Percentiles rank a stretch among this genome's conserved stretches.
These are phyloP conservation scores for Aureobasidium uvarum DNA, from an alignment of 2,329 filamentous ascomycete genomes.

Conservation along the genomic window DNA sequence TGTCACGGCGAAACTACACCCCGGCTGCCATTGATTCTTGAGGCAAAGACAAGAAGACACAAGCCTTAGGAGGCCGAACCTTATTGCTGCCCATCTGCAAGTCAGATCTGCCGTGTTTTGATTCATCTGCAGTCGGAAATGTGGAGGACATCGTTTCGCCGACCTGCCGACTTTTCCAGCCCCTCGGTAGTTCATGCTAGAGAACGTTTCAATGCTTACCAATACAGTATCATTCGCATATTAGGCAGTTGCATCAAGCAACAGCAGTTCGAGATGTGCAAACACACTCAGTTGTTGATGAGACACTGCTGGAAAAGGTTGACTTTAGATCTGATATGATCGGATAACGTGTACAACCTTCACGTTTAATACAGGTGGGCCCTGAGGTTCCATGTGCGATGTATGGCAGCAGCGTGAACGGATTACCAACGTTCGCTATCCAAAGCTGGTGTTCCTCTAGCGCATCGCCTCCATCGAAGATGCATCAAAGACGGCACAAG, in stretches of 20 bases:
- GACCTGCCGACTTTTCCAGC: neutral
- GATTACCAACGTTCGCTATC: neutral
- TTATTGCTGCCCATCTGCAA: neutral
- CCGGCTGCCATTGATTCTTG: neutral
- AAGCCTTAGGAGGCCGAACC: slow-evolving; percentile 19
- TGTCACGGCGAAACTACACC: neutral
- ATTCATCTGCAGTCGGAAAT: neutral
- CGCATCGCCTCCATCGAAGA: slow-evolving; percentile 4
- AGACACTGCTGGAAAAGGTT: too few relatives aligned
- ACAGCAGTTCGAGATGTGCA: neutral
- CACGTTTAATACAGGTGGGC: neutral
- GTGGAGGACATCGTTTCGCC: slow-evolving; percentile 2
- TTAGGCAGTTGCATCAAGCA: neutral
- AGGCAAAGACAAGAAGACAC: slow-evolving; percentile 5
- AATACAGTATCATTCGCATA: neutral
- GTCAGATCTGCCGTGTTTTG: slow-evolving; percentile 15
- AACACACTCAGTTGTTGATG: neutral
- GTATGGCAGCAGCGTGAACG: neutral
- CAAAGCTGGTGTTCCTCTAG: neutral
- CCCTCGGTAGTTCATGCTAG: neutral
- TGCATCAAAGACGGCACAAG: slow-evolving; percentile 8
- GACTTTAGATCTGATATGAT: too few relatives aligned
- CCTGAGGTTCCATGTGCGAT: neutral
- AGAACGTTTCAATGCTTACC: slow-evolving; percentile 12
- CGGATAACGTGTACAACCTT: neutral